Base-by-base conservation (phyloP, 208 protist species). In the Acanthamoeba triangularis region DNA sequence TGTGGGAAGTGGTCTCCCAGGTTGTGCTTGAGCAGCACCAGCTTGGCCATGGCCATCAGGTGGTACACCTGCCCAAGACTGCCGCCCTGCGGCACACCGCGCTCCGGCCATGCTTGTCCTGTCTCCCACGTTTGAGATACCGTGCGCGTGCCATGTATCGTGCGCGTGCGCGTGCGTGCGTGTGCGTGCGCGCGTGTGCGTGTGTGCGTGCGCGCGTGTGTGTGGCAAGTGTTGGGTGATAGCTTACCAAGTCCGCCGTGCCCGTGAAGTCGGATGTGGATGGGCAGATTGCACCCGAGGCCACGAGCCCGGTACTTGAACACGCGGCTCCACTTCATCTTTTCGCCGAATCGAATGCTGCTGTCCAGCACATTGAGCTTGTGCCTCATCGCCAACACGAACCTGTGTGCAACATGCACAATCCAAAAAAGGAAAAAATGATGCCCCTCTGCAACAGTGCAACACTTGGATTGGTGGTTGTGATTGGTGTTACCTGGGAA, bases 301-400 rank as follows among this genome's bases (percentile, higher is more conserved):
- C 65, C 65, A 10, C 65, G 23, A 1, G 23, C 11, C 23, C 10
- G n/a, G 20, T 72, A 72, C 30, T 72, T 72, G n/a, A 28, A 72
- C 65, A 72, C 65, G 0, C 65, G 65, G 20, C n/a, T 72, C 65
- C 65, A 72, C 65, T 72, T 72, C 65, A 72, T 72, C 65, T 72
- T 72, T 8, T n/a, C 23, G 3, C 65, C 65, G 65, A 72, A 72
- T 1, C 65, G 65, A n/a, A 72, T 72, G 65, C 65, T 72, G 65
- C 65, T 72, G 30, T 72, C 65, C 18, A 72, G 65, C 30, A 20
- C 30, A 20, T 72, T 72, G 14, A 72, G 14, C 10, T n/a, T n/a
- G 65, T 72, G 65, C 30, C 65, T 2, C n/a, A 28, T 14, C 8
- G 65, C 65, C 30, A 72, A 8, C 23, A 72, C 30, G 65, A 72